Conservation (phyloP, 2,329 filamentous ascomycete genomes). For the Coniochaeta sp. region DNA sequence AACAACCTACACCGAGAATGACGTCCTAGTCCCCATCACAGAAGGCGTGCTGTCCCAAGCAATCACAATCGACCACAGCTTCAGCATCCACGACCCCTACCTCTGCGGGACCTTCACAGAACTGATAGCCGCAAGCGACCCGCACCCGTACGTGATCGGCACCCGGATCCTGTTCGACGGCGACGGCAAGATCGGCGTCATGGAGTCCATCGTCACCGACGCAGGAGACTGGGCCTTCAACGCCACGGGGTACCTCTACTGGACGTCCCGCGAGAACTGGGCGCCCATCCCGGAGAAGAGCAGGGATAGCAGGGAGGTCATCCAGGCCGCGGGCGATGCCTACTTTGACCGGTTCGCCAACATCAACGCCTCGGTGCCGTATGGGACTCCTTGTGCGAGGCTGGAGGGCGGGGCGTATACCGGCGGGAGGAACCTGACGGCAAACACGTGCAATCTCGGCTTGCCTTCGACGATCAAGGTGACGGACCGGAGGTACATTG, state of each 20-base stretch:
- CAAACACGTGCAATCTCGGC: conserved; percentile 7
- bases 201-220: conserved; percentile 5
- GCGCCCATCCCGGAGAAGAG: background rate
- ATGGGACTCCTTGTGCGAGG: conserved; percentile 3
- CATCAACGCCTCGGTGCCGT: conserved; percentile 2
- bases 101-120: conserved; percentile 8
- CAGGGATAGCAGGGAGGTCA: background rate
- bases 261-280: conserved; percentile 3
- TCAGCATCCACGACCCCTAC: conserved; percentile 10
- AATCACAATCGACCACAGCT: conserved; percentile 23
- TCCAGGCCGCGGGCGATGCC: conserved; percentile 3
- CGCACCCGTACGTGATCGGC: conserved; percentile 8
- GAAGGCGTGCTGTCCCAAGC: conserved; percentile 21
- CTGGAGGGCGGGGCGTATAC: conserved; percentile 8
- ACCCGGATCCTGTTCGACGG: conserved; percentile 5
- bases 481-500: conserved; percentile 10
- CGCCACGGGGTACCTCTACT: background rate
- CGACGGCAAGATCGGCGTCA: background rate
- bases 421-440: conserved; percentile 3
- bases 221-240: conserved; percentile 4
- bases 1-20: conserved; percentile 22
- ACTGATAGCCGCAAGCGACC: conserved; percentile 4
- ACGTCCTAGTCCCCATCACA: conserved; percentile 16
- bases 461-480: conserved; percentile 9
- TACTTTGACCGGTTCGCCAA: conserved; percentile 5